Conservation (phyloP, 371 early-diverging fungal species). For the Mucor racemosus region DNA sequence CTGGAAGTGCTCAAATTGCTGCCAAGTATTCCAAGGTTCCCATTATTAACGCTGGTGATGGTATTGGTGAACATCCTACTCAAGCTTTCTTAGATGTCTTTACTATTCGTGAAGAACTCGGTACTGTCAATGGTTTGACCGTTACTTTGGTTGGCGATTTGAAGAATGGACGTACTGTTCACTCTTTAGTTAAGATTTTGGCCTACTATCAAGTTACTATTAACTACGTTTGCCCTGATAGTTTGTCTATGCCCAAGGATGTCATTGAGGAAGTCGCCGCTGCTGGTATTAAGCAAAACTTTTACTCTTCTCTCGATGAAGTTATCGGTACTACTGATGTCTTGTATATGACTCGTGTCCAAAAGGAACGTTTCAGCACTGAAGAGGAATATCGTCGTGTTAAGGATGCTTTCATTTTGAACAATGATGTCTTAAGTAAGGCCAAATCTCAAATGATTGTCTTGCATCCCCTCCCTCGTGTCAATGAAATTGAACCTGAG, state of each 20-base stretch:
- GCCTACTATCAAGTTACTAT: constrained; percentile 91
- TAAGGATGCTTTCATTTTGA: constrained; percentile 82
- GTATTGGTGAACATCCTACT: constrained; percentile 97
- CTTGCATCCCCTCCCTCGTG: constrained; percentile 97
- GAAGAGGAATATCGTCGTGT: constrained; percentile 82
- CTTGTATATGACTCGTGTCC: constrained; percentile 95
- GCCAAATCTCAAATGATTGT: constrained; percentile 97
- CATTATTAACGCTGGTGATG: constrained; percentile 97
- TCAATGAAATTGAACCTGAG: constrained; percentile 94
- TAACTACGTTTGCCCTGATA: constrained; percentile 89
- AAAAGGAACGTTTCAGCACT: constrained; percentile 91
- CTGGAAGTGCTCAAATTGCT: constrained; percentile 83
- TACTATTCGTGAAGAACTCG: constrained; percentile 91
- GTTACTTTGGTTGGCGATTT: constrained; percentile 96
- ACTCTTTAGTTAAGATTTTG: constrained; percentile 90
- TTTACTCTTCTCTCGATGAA: constrained; percentile 73
- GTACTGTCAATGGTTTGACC: constrained; percentile 96
- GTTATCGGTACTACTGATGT: constrained; percentile 92
- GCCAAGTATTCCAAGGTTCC: constrained; percentile 91
- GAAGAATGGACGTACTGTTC: constrained; percentile 97
- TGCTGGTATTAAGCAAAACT: constrained; percentile 71
- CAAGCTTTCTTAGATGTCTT: constrained; percentile 97
- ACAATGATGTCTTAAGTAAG: constrained; percentile 80
- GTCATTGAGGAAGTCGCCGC: constrained; percentile 76
- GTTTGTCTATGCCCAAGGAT: constrained; percentile 87